Evolutionary conservation across 495 filamentous ascomycete species (phyloP), one percentile per base, ranked within the genome.

Genomic region (Trichoderma gamsii): DNA sequence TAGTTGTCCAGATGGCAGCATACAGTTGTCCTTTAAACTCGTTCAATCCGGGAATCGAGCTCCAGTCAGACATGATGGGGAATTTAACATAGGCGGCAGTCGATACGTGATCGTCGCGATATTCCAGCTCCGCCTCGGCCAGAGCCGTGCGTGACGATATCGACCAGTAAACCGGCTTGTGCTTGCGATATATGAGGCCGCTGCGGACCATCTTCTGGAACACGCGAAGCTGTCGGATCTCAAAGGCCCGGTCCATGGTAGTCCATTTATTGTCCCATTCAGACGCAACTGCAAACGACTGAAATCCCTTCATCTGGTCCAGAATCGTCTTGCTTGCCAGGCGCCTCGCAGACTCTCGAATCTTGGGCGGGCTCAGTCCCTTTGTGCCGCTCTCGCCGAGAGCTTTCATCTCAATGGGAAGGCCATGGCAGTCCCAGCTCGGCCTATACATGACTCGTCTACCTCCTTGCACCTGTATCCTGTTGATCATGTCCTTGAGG

Each of bases 381-480:
- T 73, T 74, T 46, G 73, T 70, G 63, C 76, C 65, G 23, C 78
- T 72, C 29, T 72, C 74, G 69, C 91, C 90, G 44, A 99, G 85
- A n/a, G 94, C 95, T 77, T 97, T 97, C 51, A 98, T 81, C 82
- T 99, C 95, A 78, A 99, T 99, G 9, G 95, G 95, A 66, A 99
- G 82, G 7, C 95, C 95, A 81, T 99, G 95, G 72, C 95, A 99
- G 77, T 99, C 95, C 96, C 96, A 99, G 41, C 95, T 96, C 4
- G 95, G 95, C 5, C 94, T 82, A 75, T 94, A 99, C n/a, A 88
- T 83, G 41, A 98, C 86, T 52, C 86, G 81, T 73, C 87, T 88
- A 16, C 81, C 79, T 72, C 86, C 81, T 56, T 89, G 86, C 63
- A 98, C 78, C 77, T 97, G 86, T 71, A 89, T 86, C 49, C 95